Evolutionary conservation across 148 eudicot genomes (phyloP).

Genomic region (Cornus kousa): DNA sequence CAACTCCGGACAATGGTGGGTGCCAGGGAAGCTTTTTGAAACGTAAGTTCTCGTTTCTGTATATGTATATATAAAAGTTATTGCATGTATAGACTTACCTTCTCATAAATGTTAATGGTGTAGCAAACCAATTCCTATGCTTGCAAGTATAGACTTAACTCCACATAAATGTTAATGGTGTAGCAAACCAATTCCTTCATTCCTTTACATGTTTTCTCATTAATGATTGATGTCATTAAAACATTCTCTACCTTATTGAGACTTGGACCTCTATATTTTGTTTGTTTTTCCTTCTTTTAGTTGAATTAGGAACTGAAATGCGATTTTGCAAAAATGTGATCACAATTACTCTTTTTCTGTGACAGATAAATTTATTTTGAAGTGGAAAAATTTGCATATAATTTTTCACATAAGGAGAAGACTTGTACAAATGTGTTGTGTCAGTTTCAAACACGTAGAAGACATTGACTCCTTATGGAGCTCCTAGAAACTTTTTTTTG

Average conservation of each 20-base stretch:
- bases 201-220: not conserved
- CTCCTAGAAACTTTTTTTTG: no score
- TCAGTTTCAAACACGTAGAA: no score
- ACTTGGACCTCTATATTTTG: not conserved
- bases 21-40: slow-evolving; percentile 57
- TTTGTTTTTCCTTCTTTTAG: not conserved
- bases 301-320: not conserved
- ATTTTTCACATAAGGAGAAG: no score
- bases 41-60: slow-evolving; percentile 38
- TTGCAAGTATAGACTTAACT: not conserved
- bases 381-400: no score
- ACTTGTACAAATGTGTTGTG: no score
- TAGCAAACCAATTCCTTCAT: not conserved
- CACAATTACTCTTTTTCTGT: no score
- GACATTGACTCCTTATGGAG: no score
- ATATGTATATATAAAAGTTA: no score
- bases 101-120: not conserved
- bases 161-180: not conserved
- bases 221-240: not conserved
- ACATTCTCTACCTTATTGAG: not conserved
- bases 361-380: no score
- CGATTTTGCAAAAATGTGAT: no score
- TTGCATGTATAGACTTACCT: not conserved
- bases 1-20: slow-evolving; percentile 80
- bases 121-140: not conserved